Evolutionary conservation across 148 eudicot genomes (phyloP), one percentile per base, ranked within the genome.

Genomic region (Nepenthes gracilis): DNA sequence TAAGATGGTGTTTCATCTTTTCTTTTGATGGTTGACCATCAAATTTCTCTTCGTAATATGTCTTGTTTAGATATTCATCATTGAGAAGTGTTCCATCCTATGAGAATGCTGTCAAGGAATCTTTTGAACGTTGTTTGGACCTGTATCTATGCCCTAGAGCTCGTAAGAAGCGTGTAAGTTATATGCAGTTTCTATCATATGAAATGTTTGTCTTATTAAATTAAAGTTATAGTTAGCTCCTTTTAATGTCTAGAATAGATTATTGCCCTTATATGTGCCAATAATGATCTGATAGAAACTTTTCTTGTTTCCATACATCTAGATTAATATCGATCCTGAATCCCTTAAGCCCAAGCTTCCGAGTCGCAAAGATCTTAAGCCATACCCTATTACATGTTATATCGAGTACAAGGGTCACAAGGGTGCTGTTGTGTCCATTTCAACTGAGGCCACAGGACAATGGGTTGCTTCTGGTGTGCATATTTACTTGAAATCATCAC

Each of bases 311-410:
- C 45, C 63, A 55, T 34, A 5, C 34, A 15, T 69, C 58, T 81
- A 94, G 99, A 75, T 94, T 63, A 83, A 89, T 67, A 77, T 94
- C 72, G 89, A 94, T 78, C 99, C 99, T 32, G 99, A 94, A 71
- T 75, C 87, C 33, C 67, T 94, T 73, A 94, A 94, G 72, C 88
- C 86, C 13, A 89, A 94, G 80, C 63, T 70, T 38, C 97, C 99
- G 14, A 83, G 86, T 68, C 87, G 81, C 43, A 89, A 86, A 67
- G 92, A 89, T 77, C 88, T 93, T 66, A 84, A 70, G 65, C 99
- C 99, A 13, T 93, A 77, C 69, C 99, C 99, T 38, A 80, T 77
- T 7, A 78, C 78, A 38, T 88, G 95, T 77, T 87, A 83, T 68
- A 77, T 88, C 1, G 97, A 93, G 79, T 86, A 84, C 70, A 89